A percentile compares a stretch with the other conserved stretches of the same genome.
These are phyloP conservation scores for Balakata baccata DNA, from an alignment of 345 rosid genomes.

Conservation along the genomic window DNA sequence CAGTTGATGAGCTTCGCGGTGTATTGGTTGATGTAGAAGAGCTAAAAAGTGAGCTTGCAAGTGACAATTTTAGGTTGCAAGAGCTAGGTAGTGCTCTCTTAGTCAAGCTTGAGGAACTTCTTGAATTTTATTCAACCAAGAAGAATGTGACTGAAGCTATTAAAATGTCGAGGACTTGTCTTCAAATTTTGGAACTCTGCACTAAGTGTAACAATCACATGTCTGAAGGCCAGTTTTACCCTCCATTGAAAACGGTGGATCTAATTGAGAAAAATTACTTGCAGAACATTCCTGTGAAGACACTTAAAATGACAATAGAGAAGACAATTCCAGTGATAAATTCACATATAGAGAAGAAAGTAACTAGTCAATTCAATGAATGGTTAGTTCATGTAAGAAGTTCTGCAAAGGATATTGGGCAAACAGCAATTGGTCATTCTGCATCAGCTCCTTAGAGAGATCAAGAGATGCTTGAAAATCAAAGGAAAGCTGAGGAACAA, in stretches of 20 bases:
- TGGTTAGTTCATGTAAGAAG: conserved; percentile 86
- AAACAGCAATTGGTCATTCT: conserved; percentile 76
- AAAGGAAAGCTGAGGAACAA: conserved; percentile 87
- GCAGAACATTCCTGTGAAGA: conserved; percentile 61
- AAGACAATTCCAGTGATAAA: conserved; percentile 71
- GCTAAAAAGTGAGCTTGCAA: conserved; percentile 79
- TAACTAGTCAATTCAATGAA: conserved; percentile 71
- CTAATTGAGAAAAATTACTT: conserved; percentile 65
- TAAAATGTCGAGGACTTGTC: conserved; percentile 67
- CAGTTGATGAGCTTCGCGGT: conserved; percentile 97
- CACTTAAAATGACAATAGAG: conserved; percentile 53
- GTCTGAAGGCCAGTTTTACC: conserved; percentile 66
- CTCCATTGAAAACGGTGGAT: conserved; percentile 72
- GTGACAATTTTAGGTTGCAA: conserved; percentile 78
- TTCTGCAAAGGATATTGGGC: conserved; percentile 79
- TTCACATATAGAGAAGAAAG: conserved; percentile 75
- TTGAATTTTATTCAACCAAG: conserved; percentile 70
- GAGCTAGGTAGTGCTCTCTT: conserved; percentile 77
- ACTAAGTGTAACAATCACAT: conserved; percentile 63
- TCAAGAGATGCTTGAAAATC: conserved; percentile 75
- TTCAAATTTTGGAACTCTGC: conserved; percentile 70
- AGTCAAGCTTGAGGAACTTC: conserved; percentile 75
- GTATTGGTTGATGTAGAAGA: conserved; percentile 92
- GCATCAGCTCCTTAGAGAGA: conserved; percentile 81
- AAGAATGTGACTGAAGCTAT: conserved; percentile 78